Conservation (phyloP, 306 rosid species). For the Vigna nakashimae region DNA sequence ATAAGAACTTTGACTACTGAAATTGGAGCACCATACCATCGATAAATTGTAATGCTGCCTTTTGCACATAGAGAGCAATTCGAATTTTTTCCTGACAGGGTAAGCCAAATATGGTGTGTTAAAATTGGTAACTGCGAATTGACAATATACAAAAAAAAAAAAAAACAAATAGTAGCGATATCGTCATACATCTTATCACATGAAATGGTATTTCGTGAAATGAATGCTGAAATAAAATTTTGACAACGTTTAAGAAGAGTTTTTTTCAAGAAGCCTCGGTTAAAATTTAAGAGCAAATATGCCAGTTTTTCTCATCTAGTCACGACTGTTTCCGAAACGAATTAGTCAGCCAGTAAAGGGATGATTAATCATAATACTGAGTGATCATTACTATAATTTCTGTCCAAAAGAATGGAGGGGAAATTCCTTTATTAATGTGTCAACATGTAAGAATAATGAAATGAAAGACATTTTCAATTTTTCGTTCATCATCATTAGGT, state of each 20-base stretch:
- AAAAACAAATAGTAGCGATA: background rate
- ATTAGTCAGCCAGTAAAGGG: background rate
- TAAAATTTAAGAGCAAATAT: conserved; percentile 26
- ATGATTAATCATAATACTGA: background rate
- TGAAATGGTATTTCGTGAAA: conserved; percentile 2
- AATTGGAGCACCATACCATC: conserved; percentile 68
- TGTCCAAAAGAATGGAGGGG: background rate
- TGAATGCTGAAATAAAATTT: conserved; percentile 12
- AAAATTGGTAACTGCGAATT: conserved; percentile 19
- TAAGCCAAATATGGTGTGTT: conserved; percentile 40
- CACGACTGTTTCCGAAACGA: background rate
- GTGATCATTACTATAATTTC: background rate
- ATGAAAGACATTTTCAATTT: background rate
- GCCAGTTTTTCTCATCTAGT: background rate
- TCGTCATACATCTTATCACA: background rate
- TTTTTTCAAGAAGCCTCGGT: background rate
- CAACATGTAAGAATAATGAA: background rate
- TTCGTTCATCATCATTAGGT: background rate
- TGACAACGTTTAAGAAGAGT: background rate
- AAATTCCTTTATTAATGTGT: background rate
- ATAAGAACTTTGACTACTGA: conserved; percentile 24
- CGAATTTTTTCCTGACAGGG: conserved; percentile 81
- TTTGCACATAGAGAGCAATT: conserved; percentile 83
- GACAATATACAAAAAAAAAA: background rate
- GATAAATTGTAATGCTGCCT: conserved; percentile 89